phyloP scores from a whole-genome alignment of 768 basidiomycete species.

The Russula emetica region DNA sequence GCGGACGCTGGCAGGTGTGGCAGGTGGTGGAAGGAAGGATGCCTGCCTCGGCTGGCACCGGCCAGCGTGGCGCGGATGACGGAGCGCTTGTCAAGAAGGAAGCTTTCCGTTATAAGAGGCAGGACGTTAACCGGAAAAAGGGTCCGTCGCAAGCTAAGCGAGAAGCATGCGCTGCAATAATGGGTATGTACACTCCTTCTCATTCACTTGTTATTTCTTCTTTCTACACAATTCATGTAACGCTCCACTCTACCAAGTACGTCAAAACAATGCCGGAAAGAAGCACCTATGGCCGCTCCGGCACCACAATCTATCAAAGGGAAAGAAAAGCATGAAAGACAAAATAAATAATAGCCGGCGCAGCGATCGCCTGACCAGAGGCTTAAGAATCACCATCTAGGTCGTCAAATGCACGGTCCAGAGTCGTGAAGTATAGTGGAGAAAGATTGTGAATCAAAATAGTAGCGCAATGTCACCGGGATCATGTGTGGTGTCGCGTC shows the following conservation, averaged over 20 bases:
- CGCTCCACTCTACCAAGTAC: conserved; percentile 21
- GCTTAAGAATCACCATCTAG: conserved; percentile 8
- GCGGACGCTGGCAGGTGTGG: neutral
- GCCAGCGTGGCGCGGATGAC: neutral
- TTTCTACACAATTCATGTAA: conserved; percentile 17
- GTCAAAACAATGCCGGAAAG: conserved; percentile 12
- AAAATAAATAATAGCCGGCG: conserved; percentile 18
- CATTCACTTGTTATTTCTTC: neutral
- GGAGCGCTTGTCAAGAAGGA: conserved; percentile 13
- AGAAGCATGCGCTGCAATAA: neutral
- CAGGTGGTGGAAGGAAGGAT: neutral
- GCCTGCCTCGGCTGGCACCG: conserved; percentile 4
- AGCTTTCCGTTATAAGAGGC: neutral
- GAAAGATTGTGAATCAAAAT: conserved; percentile 4
- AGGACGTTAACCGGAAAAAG: neutral
- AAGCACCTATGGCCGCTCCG: conserved; percentile 3
- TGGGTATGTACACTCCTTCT: conserved; percentile 5
- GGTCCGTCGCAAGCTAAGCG: neutral
- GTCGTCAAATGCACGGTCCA: conserved; percentile 1
- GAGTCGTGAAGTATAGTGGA: neutral
- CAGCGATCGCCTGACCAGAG: conserved; percentile 20
- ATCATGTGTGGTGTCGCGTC: neutral
- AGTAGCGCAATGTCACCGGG: neutral
- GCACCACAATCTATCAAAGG: conserved; percentile 19
- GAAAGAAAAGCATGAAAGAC: neutral